Conservation (phyloP, 1,284 basidiomycete genomes). For the Coniophora puteana region DNA sequence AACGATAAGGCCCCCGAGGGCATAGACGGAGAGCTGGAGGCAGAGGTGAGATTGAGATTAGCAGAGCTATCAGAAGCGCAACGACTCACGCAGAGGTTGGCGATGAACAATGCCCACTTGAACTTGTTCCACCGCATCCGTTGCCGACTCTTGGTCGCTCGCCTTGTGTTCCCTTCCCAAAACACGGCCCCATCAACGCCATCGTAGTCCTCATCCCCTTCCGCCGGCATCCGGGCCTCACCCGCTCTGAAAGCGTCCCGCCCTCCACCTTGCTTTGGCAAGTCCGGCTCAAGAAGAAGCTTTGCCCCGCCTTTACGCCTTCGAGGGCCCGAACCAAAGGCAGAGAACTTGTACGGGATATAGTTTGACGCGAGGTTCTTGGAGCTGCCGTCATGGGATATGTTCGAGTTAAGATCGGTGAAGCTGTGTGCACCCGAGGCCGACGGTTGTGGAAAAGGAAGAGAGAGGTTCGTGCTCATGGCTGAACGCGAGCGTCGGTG, state of each 20-base stretch:
- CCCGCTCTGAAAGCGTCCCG: constrained; percentile 55
- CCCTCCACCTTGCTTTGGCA: constrained; percentile 58
- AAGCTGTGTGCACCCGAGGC: too few relatives aligned
- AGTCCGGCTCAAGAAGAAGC: constrained; percentile 21
- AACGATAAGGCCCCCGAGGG: constrained; percentile 35
- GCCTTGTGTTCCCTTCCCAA: constrained; percentile 20
- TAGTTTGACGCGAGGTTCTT: too few relatives aligned
- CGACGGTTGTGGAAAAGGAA: too few relatives aligned
- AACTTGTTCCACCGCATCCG: constrained; percentile 64
- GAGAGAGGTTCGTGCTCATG: too few relatives aligned
- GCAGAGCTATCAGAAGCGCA: not conserved
- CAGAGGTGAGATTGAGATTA: too few relatives aligned
- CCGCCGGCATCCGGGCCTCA: constrained; percentile 49
- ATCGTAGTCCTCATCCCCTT: constrained; percentile 57
- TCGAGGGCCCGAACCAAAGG: constrained; percentile 35
- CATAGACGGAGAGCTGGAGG: constrained; percentile 36
- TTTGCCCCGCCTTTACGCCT: constrained; percentile 31
- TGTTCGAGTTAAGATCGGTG: too few relatives aligned
- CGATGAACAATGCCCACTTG: constrained; percentile 62
- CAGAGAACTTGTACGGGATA: constrained; percentile 62
- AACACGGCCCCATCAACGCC: constrained; percentile 34
- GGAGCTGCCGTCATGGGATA: too few relatives aligned
- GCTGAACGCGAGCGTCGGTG: too few relatives aligned
- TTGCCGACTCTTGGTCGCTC: constrained; percentile 33
- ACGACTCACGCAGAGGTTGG: constrained; percentile 20